Conservation (phyloP, 495 filamentous ascomycete genomes). For the Penicillium goetzii region DNA sequence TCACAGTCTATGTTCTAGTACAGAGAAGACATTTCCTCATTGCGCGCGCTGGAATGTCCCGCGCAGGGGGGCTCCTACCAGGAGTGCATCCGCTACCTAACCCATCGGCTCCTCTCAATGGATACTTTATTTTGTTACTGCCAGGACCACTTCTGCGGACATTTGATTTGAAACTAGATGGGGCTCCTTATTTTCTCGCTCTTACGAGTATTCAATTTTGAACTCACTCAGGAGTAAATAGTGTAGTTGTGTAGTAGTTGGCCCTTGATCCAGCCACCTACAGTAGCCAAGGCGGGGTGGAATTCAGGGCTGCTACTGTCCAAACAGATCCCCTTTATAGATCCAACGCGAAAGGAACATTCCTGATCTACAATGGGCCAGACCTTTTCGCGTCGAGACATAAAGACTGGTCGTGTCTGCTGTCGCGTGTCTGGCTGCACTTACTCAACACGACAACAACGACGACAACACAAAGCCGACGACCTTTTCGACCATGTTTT, state of each 20-base stretch:
- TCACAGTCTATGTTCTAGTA: background rate
- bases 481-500: slow-evolving; percentile 8
- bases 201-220: background rate
- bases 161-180: background rate
- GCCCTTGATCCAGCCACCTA: background rate
- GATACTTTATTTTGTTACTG: background rate
- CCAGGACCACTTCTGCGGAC: too few species aligned
- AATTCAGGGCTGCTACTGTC: slow-evolving; percentile 37
- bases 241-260: background rate
- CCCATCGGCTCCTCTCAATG: background rate
- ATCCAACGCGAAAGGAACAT: slow-evolving; percentile 26
- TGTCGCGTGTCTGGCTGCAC: slow-evolving; percentile 1
- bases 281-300: slow-evolving; percentile 23
- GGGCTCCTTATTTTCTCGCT: background rate
- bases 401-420: slow-evolving; percentile 23
- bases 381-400: slow-evolving; percentile 19
- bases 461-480: slow-evolving; percentile 15
- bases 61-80: slow-evolving; percentile 7
- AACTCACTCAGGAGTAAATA: background rate
- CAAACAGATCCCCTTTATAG: slow-evolving; percentile 23
- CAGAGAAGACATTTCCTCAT: background rate
- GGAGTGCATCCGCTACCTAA: background rate
- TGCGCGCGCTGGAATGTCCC: slow-evolving; percentile 15
- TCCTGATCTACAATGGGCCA: slow-evolving; percentile 26
- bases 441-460: background rate